Base-by-base conservation (phyloP, 257 asterid genomes). In the Petunia secreta region DNA sequence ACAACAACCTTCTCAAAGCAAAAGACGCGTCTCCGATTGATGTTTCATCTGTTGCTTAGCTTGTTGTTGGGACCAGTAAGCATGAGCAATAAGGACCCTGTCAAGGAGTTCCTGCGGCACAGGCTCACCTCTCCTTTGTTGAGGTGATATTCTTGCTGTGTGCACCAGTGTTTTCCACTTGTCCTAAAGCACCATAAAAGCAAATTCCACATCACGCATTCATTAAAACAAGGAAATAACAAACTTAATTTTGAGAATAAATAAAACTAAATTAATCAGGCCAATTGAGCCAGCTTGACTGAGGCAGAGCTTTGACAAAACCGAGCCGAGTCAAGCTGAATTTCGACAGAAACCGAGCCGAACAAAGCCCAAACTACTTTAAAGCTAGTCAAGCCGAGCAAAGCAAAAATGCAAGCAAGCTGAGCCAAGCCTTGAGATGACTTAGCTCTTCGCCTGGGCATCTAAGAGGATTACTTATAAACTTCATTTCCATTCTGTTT, bases 51-150 rank as follows among this genome's bases (percentile, higher is more conserved):
- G 85, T n/a, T 50, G 82, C 67, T 75, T 83, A 25, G 83, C 79
- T 65, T 83, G 86, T 73, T 75, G 66, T 76, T 83, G 75, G 41
- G 75, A 74, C 83, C 86, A 79, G 73, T 79, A 83, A 75, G 81
- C 83, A 34, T 83, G 83, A 14, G 80, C 80, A 9, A 64, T n/a
- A 34, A 83, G 74, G 57, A 83, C 85, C 37, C 85, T 64, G 75
- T 83, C 85, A 1, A 79, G 68, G 16, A 83, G 85, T 60, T 79
- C 83, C 54, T 79, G 85, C 48, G 85, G 83, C 66, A 83, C 83
- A n/a, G 85, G 83, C 83, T 79, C 85, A 1, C 85, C 85, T 50
- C 85, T 63, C 50, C 85, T 83, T 78, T 82, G 85, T 50, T 82
- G 82, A 36, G 85, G 85, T 13, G 82, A 77, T 77, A 82, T 82